These are phyloP conservation scores for Phytopythium mirpurense DNA, from an alignment of 352 stramenopile species.

Conservation along the genomic window DNA sequence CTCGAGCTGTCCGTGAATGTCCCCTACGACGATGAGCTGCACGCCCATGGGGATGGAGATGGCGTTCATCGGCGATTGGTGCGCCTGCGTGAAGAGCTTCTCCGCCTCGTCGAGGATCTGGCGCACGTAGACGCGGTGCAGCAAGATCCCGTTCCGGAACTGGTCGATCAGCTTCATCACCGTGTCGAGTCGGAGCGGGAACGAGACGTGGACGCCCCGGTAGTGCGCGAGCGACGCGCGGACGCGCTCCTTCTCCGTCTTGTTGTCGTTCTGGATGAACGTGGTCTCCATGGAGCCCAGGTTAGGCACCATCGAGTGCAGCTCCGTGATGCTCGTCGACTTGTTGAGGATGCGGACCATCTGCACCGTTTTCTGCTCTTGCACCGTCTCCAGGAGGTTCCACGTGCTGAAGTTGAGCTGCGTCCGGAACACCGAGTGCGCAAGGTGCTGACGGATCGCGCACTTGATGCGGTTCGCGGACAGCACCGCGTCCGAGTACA, in stretches of 20 bases:
- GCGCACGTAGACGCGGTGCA: conserved; percentile 73
- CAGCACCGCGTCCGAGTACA: conserved; percentile 73
- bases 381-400: conserved; percentile 74
- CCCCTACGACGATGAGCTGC: conserved; percentile 89
- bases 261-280: conserved; percentile 37
- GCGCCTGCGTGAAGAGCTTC: conserved; percentile 41
- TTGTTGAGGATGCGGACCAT: conserved; percentile 86
- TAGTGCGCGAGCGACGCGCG: conserved; percentile 64
- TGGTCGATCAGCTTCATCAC: conserved; percentile 81
- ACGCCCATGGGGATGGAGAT: conserved; percentile 76
- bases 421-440: conserved; percentile 70
- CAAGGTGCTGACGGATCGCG: conserved; percentile 60
- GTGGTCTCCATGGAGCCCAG: conserved; percentile 60
- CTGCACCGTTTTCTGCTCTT: conserved; percentile 80
- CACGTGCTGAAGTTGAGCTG: conserved; percentile 85
- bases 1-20: conserved; percentile 92
- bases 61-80: conserved; percentile 60
- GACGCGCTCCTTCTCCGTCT: conserved; percentile 53
- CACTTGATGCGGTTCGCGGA: conserved; percentile 83
- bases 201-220: conserved; percentile 62
- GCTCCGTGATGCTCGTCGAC: conserved; percentile 73
- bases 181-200: conserved; percentile 68
- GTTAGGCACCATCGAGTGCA: conserved; percentile 74
- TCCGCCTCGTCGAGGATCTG: conserved; percentile 69
- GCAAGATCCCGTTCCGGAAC: conserved; percentile 77